Evolutionary conservation across 2,329 filamentous ascomycete species (phyloP), one percentile per base, ranked within the genome.

Genomic region (Aureobasidium mangrovei): DNA sequence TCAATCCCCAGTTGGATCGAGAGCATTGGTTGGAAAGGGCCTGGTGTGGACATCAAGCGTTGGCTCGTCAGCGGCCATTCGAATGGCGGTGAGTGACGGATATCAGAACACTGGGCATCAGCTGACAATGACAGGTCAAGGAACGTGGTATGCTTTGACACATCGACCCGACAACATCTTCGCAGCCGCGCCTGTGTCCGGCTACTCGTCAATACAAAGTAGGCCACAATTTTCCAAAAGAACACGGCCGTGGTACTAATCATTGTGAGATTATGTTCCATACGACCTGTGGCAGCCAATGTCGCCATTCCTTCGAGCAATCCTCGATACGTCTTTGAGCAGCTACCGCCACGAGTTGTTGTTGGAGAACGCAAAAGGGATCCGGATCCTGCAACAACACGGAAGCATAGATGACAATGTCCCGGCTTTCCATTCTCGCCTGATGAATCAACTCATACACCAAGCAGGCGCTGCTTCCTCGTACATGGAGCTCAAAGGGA

Each of bases 11-110:
- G 64, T 24, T 82, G 79, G 79, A 77, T 78, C n/a, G 53, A 69
- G 24, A 59, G 64, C 7, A 65, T 72, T 31, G 62, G 60, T 2
- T 83, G 80, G 80, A 58, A 63, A 44, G 77, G 77, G 0, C 70
- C 72, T 2, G 69, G 65, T 9, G 69, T 77, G 9, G 68, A 77
- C 51, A 61, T 64, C 6, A 60, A 74, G 32, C 70, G 71, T 48
- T 77, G 78, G 76, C 70, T 82, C 32, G 70, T 80, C 4, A 70
- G 66, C 32, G 80, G 80, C 0, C 80, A 83, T 64, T 82, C 79
- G 3, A 83, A 82, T 60, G 80, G 80, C 45, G 80, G 75, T 62
- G 58, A 56, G 64, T 60, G 53, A 6, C 7, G 44, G 10, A 8
- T 8, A 31, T 24, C 12, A 24, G 36, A 27, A 31, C 18, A 27